Evolutionary conservation across 2,329 filamentous ascomycete species (phyloP), one percentile per base, ranked within the genome.

Genomic region (Didymella pinodella): DNA sequence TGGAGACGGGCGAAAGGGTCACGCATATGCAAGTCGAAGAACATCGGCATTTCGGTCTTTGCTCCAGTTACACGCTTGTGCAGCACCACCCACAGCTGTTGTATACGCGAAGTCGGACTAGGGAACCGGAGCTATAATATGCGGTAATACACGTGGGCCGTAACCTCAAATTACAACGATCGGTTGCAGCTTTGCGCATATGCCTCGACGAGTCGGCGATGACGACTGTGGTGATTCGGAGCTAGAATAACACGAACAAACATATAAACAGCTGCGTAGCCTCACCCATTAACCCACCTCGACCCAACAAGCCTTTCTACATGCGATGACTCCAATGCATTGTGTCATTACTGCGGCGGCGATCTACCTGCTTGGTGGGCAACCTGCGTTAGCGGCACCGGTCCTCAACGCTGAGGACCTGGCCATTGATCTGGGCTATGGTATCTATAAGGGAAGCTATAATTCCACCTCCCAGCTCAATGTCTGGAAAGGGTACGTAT

Each of bases 401-500:
- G 22, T 51, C 11, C 11, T 20, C 18, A 55, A 26, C 12, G 28
- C 47, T 0, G 32, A 46, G 7, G 16, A 34, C 11, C 29, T 59
- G 12, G 45, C 34, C 5, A 57, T 69, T 22, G 66, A 72, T 28
- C 36, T 70, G n/a, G 64, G 61, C 2, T 70, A 71, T 48, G 61
- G 50, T 7, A 41, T 67, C 14, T 71, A 73, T 47, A 22, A 67
- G 25, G 67, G 69, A 0, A 16, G 22, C 28, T 22, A 57, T 8
- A 66, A 72, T 31, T 34, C 55, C 6, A 58, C 63, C 1, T 62
- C 66, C 2, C 59, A 60, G 1, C 53, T 72, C 12, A 70, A 71
- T 32, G 51, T 64, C 8, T 73, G 63, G 60, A 66, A 66, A 65
- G 68, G 67, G 69, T 69, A 62, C n/a, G 56, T 48, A 8, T 41